Evolutionary conservation across 2,329 filamentous ascomycete genomes (phyloP), one percentile per base, ranked within the genome.

Genomic region (Aspergillus sp.): DNA sequence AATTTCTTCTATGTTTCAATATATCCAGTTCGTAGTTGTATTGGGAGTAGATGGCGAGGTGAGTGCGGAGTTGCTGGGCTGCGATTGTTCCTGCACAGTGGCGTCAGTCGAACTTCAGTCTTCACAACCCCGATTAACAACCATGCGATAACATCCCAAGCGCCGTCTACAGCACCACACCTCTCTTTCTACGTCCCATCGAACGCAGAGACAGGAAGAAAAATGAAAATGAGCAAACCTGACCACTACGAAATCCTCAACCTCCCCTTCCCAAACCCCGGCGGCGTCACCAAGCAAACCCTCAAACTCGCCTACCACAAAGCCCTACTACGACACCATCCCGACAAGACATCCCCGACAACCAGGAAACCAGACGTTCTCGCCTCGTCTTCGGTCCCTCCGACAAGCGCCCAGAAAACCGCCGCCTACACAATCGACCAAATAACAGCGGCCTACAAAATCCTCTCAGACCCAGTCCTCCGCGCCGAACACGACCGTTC

Each of bases 361-460:
- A 22, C 41, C 33, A 31, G 43, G 22, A 33, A 46, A 4, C 15
- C 41, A 4, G 38, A 31, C 2, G n/a, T 13, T 19, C 16, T 32
- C 12, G 27, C 26, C 17, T 14, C 16, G 11, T 17, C 11, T 17
- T 8, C 29, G 11, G 24, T 15, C 6, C 3, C 29, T 16, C 17
- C 12, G 15, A 6, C 27, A 22, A 22, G n/a, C n/a, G n/a, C n/a
- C 16, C 17, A 16, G 13, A n/a, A 15, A 28, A 28, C 14, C 3
- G 8, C 22, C n/a, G 11, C 6, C 11, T 61, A 52, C 35, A 69
- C 69, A 8, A 60, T 80, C 29, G 75, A 80, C 48, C 62, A 74
- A 29, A 74, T 80, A 16, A 71, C 69, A 12, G 52, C 65, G n/a
- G 75, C 75, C 3, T 78, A 74, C 50, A 67, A 66, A 32, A 66